phyloP scores from a whole-genome alignment of 169 alveolate genomes.

The Plasmodium blacklocki region DNA sequence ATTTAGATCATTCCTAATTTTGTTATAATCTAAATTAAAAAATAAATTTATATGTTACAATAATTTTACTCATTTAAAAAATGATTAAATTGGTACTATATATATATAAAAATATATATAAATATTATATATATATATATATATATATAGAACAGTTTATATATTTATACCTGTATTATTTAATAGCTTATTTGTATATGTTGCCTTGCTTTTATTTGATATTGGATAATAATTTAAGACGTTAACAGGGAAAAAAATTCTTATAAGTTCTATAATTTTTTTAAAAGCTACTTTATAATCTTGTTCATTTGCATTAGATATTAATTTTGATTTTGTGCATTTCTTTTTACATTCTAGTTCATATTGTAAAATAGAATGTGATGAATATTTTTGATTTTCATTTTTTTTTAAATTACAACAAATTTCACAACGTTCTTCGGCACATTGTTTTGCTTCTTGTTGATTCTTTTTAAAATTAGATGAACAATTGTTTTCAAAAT shows the following conservation, averaged over 20 bases:
- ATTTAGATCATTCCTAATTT: conserved; percentile 42
- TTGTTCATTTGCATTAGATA: conserved; percentile 34
- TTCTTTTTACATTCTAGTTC: conserved; percentile 68
- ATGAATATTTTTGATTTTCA: conserved; percentile 13
- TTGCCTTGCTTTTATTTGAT: conserved; percentile 17
- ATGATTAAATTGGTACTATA: no score
- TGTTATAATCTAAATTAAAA: conserved; percentile 33
- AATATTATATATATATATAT: no score
- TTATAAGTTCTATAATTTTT: conserved; percentile 66
- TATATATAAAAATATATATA: no score
- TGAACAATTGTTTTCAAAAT: conserved; percentile 70
- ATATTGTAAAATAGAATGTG: conserved; percentile 53
- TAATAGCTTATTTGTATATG: conserved; percentile 37
- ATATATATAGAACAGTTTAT: no score
- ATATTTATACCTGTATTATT: conserved; percentile 14
- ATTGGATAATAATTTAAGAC: conserved; percentile 43
- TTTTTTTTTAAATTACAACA: conserved; percentile 59
- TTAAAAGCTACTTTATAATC: conserved; percentile 65
- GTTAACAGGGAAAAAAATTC: conserved; percentile 70
- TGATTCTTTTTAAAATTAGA: conserved; percentile 70
- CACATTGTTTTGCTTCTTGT: conserved; percentile 74
- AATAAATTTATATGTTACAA: background rate
- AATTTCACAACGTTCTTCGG: conserved; percentile 75
- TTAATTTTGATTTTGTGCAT: conserved; percentile 44
- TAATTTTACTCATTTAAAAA: background rate